Evolutionary conservation across 2,329 filamentous ascomycete species (phyloP).

Genomic region (Aureobasidium sp.): DNA sequence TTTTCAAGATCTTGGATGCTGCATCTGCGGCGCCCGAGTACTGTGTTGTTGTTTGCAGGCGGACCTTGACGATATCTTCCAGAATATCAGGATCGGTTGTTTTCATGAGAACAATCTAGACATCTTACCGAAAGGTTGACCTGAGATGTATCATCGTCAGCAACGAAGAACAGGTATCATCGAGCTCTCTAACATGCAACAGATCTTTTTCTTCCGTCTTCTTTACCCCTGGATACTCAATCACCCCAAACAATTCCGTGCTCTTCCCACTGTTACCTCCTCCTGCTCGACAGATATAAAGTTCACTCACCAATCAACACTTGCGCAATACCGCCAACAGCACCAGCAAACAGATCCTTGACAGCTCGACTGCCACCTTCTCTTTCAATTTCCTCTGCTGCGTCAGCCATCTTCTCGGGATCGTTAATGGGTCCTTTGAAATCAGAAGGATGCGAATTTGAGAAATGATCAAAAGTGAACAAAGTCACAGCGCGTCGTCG

Average conservation of each 20-base stretch:
- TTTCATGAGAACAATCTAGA: not conserved
- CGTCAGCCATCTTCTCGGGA: constrained; percentile 29
- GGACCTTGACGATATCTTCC: constrained; percentile 94
- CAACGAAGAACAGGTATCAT: not conserved
- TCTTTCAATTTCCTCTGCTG: constrained; percentile 34
- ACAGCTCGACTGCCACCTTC: constrained; percentile 37
- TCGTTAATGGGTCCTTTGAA: not conserved
- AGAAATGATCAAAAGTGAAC: not conserved
- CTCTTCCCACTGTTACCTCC: not conserved
- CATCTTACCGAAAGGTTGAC: constrained; percentile 57
- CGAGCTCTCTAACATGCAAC: not conserved
- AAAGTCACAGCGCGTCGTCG: not conserved
- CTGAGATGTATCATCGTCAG: constrained; percentile 30
- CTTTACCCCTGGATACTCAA: no score
- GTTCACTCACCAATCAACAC: constrained; percentile 72
- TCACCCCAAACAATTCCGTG: no score
- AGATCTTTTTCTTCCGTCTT: no score
- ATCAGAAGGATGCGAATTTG: not conserved
- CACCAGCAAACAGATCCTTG: constrained; percentile 89
- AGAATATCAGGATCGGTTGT: not conserved
- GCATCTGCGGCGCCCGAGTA: constrained; percentile 76
- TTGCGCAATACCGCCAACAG: constrained; percentile 86
- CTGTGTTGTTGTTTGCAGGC: constrained; percentile 78
- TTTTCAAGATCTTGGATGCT: constrained; percentile 74
- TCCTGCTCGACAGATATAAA: not conserved